phyloP scores from a whole-genome alignment of 2,329 filamentous ascomycete species.

The Myriosclerotinia scirpicola region DNA sequence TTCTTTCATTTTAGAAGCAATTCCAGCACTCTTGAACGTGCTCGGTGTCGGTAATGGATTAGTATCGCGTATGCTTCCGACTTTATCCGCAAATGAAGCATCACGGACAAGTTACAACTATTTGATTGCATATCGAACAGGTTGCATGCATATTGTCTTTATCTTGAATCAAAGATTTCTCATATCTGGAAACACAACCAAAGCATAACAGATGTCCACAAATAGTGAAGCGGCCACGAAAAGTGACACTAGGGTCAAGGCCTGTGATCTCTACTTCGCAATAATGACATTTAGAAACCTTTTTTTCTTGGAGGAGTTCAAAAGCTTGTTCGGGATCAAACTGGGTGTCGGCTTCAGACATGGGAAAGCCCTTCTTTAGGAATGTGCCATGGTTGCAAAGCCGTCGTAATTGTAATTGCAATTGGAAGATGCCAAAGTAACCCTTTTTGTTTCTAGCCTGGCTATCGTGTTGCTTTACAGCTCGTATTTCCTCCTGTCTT shows the following conservation, averaged over 20 bases:
- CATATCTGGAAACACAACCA: neutral
- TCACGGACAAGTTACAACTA: neutral
- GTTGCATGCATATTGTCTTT: too few relatives aligned
- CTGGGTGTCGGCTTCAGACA: neutral
- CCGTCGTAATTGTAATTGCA: slow-evolving; percentile 48
- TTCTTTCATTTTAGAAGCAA: slow-evolving; percentile 42
- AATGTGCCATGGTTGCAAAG: slow-evolving; percentile 53
- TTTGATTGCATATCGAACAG: neutral
- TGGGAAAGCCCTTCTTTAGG: slow-evolving; percentile 37
- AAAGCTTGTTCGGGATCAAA: slow-evolving; percentile 4
- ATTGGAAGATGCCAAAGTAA: slow-evolving; percentile 48
- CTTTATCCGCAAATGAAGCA: neutral
- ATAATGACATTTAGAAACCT: neutral
- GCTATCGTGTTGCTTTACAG: slow-evolving; percentile 42
- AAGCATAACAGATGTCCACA: slow-evolving; percentile 9
- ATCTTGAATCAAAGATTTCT: neutral
- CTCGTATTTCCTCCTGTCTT: slow-evolving; percentile 44
- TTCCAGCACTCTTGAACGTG: slow-evolving; percentile 37
- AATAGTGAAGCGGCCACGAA: slow-evolving; percentile 9
- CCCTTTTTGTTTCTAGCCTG: neutral
- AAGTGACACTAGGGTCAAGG: neutral
- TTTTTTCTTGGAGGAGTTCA: neutral
- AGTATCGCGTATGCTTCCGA: neutral
- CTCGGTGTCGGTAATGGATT: slow-evolving; percentile 15
- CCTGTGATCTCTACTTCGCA: slow-evolving; percentile 2